A percentile compares a stretch with the other conserved stretches of the same genome.
Evolutionary conservation across 2,329 filamentous ascomycete genomes (phyloP).

Genomic region (Aspergillus versicolor): DNA sequence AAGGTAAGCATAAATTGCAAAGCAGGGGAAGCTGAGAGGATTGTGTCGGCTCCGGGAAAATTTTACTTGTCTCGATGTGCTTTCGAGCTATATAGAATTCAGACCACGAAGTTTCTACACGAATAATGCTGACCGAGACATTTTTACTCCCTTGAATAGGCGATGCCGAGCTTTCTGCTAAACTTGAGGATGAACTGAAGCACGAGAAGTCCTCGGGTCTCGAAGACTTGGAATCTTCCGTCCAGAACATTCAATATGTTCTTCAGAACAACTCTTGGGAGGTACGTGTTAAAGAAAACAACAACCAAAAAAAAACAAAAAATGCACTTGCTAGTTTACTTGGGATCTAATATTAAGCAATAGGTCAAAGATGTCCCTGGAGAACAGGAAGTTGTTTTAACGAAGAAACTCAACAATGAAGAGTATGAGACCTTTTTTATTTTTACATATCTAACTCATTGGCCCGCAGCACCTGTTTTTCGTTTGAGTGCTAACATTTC

Average conservation of each 20-base stretch:
- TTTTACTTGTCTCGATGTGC: background rate
- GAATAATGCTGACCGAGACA: background rate
- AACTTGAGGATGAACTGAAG: conserved; percentile 79
- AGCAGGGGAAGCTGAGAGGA: background rate
- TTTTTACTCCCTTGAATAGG: conserved; percentile 36
- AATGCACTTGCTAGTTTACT: background rate
- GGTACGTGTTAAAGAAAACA: conserved; percentile 44
- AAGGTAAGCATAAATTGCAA: conserved; percentile 37
- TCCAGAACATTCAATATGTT: conserved; percentile 91
- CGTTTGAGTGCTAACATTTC: background rate
- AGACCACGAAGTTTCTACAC: background rate
- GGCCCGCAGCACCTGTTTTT: background rate
- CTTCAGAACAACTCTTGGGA: conserved; percentile 81
- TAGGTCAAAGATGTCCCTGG: conserved; percentile 73
- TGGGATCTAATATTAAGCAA: background rate
- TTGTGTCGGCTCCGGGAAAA: background rate
- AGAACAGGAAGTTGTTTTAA: conserved; percentile 82
- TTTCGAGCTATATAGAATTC: background rate
- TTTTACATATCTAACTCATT: background rate
- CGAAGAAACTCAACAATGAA: conserved; percentile 81
- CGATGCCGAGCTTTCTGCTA: conserved; percentile 78
- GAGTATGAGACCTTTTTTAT: conserved; percentile 58
- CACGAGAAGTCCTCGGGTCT: conserved; percentile 80
- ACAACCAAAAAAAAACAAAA: background rate
- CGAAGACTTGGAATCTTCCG: conserved; percentile 69